Percentiles rank a stretch among this genome's conserved stretches.
Conservation (phyloP, 805 yeast species). For the Pichia californica region DNA sequence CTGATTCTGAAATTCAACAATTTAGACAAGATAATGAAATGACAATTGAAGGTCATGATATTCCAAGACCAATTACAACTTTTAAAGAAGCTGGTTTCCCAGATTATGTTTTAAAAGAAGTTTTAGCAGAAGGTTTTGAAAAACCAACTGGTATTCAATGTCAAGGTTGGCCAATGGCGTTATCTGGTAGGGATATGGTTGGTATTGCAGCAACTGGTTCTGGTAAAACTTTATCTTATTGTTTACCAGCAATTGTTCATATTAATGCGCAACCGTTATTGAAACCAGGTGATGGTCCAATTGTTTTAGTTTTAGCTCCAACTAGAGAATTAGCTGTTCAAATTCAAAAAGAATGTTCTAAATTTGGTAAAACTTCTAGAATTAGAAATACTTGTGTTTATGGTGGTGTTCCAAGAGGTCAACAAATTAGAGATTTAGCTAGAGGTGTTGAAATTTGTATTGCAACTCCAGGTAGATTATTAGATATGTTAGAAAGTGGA, state of each 20-base stretch:
- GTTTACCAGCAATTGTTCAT: constrained; percentile 95
- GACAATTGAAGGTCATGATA: constrained; percentile 75
- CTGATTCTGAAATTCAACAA: constrained; percentile 61
- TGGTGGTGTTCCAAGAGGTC: constrained; percentile 99
- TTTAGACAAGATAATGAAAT: constrained; percentile 84
- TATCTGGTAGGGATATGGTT: constrained; percentile 97
- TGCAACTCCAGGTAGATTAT: constrained; percentile 98
- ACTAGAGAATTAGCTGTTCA: constrained; percentile 99
- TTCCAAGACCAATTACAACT: constrained; percentile 88
- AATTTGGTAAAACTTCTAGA: constrained; percentile 87
- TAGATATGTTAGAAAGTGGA: constrained; percentile 93
- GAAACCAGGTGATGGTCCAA: constrained; percentile 94
- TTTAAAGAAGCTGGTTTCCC: constrained; percentile 99
- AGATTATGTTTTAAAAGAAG: constrained; percentile 82
- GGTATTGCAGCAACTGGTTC: constrained; percentile 99
- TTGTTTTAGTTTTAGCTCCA: constrained; percentile 92
- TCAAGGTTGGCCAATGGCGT: constrained; percentile 99
- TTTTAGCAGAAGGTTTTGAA: constrained; percentile 86
- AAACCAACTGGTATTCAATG: constrained; percentile 95
- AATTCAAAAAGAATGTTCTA: constrained; percentile 92
- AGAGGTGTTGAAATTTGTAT: constrained; percentile 94
- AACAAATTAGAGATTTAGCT: constrained; percentile 90
- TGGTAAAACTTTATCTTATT: constrained; percentile 95
- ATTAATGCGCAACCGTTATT: constrained; percentile 96
- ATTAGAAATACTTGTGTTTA: constrained; percentile 96